phyloP scores from a whole-genome alignment of 2,329 filamentous ascomycete species.

The Byssochlamys sp. region DNA sequence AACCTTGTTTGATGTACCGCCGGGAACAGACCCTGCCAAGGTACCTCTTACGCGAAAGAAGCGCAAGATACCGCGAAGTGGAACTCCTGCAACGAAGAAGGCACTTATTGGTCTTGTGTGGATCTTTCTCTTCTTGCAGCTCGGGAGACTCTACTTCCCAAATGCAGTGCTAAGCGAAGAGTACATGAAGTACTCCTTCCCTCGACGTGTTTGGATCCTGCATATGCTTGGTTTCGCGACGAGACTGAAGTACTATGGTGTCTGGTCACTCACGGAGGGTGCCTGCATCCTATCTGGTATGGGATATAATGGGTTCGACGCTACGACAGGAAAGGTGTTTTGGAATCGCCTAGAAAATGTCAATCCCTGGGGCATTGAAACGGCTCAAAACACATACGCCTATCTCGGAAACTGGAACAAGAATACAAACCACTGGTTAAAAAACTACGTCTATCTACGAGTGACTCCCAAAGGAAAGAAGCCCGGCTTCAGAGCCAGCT shows the following conservation, averaged over 20 bases:
- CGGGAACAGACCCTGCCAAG: conserved; percentile 72
- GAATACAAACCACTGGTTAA: conserved; percentile 93
- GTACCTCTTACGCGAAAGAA: conserved; percentile 78
- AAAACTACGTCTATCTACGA: conserved; percentile 89
- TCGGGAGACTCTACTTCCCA: conserved; percentile 58
- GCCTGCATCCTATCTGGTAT: conserved; percentile 88
- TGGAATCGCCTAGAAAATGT: conserved; percentile 91
- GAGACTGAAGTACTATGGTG: conserved; percentile 90
- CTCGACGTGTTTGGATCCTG: conserved; percentile 65
- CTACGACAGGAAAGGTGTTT: conserved; percentile 69
- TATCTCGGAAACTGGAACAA: conserved; percentile 95
- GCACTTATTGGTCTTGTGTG: conserved; percentile 62
- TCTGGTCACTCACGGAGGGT: conserved; percentile 87
- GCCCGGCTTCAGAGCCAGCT: conserved; percentile 84
- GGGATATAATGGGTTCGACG: conserved; percentile 87
- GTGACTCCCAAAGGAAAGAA: conserved; percentile 94
- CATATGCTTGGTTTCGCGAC: conserved; percentile 75
- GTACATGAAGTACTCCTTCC: conserved; percentile 59
- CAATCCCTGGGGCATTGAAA: conserved; percentile 72
- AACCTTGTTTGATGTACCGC: conserved; percentile 81
- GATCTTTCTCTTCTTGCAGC: conserved; percentile 67
- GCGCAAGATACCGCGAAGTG: conserved; percentile 84
- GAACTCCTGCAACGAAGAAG: conserved; percentile 72
- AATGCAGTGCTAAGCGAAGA: conserved; percentile 54
- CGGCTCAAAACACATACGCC: conserved; percentile 83